Conservation (phyloP, 164 flowering plant species). For the Annona cherimola region DNA sequence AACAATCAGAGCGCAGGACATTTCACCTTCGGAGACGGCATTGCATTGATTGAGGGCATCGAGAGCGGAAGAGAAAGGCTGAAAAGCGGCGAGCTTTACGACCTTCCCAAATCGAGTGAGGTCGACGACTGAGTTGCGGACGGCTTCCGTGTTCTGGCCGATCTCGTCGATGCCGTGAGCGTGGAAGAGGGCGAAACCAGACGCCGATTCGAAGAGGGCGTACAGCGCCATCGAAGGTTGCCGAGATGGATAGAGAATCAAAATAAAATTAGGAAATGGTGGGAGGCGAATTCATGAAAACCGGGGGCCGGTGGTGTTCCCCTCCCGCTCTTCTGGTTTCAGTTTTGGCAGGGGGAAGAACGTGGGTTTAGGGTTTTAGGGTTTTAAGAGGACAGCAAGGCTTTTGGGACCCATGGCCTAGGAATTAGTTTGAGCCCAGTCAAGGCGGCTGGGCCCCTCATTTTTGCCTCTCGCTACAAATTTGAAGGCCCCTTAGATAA, state of each 20-base stretch:
- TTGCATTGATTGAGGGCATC: slow-evolving; percentile 91
- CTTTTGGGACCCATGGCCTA: no score
- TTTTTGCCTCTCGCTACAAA: no score
- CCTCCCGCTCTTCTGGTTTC: no score
- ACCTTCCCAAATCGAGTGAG: slow-evolving; percentile 85
- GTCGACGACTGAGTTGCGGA: slow-evolving; percentile 63
- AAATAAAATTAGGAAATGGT: no score
- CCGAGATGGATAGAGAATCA: background rate
- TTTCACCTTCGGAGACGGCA: slow-evolving; percentile 80
- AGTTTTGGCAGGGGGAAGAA: no score
- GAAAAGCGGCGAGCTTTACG: slow-evolving; percentile 69
- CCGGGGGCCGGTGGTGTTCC: no score
- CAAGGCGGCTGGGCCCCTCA: no score
- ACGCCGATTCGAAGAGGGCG: slow-evolving; percentile 67
- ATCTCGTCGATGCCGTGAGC: slow-evolving; percentile 86
- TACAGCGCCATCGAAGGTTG: slow-evolving; percentile 42
- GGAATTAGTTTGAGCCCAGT: no score
- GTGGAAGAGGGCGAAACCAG: slow-evolving; percentile 57
- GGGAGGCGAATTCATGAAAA: background rate
- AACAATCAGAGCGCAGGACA: background rate
- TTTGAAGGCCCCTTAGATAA: no score
- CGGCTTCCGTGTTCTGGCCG: slow-evolving; percentile 85
- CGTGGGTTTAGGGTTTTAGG: no score
- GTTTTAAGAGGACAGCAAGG: no score
- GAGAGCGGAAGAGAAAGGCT: slow-evolving; percentile 73